Conservation (phyloP, 345 rosid genomes). For the Citrus maxima region DNA sequence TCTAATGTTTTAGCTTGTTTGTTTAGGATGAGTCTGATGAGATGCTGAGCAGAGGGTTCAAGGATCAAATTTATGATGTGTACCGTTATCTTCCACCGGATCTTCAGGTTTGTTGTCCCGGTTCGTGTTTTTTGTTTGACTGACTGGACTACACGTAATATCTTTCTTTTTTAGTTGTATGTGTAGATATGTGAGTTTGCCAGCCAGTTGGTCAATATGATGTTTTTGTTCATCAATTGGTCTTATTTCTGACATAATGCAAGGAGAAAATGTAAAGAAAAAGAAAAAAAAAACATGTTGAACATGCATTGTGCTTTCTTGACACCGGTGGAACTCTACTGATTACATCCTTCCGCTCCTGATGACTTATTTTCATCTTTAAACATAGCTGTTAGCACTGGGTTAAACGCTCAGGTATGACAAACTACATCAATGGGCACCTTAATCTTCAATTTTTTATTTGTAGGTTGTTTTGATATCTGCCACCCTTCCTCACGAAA, state of each 20-base stretch:
- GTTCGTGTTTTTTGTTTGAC: background rate
- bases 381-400: background rate
- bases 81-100: constrained; percentile 97
- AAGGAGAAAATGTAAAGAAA: background rate
- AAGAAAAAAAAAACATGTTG: background rate
- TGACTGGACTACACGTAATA: background rate
- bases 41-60: constrained; percentile 99
- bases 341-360: background rate
- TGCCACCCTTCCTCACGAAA: constrained; percentile 96
- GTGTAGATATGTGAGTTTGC: background rate
- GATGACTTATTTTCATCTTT: background rate
- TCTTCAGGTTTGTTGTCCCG: constrained; percentile 66
- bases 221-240: background rate
- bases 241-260: background rate
- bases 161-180: background rate
- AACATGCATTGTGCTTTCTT: background rate
- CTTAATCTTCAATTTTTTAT: background rate
- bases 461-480: constrained; percentile 86
- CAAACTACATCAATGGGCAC: background rate
- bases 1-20: background rate
- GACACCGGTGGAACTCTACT: background rate
- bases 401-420: background rate
- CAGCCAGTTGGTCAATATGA: background rate
- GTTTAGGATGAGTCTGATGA: constrained; percentile 87
- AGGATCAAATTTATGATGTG: constrained; percentile 96